Base-by-base conservation (phyloP, 2,329 filamentous ascomycete species). In the Fusarium tupiense region DNA sequence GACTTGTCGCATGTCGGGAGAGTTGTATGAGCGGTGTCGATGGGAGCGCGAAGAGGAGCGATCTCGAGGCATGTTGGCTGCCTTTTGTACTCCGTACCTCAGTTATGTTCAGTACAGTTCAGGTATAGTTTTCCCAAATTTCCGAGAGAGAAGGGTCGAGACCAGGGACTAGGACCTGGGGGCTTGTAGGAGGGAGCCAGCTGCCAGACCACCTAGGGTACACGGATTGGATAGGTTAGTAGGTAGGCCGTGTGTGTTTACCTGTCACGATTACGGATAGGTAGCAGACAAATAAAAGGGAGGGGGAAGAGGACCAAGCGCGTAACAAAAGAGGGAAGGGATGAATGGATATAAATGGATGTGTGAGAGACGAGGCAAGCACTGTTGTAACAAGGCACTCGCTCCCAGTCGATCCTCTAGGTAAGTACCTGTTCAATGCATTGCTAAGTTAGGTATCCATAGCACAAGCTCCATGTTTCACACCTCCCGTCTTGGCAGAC, bases 21-120 rank as follows among this genome's bases (percentile, higher is more conserved):
- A 54, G 54, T 73, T 64, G 37, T 62, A 60, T 49, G 73, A 68
- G 44, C 71, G 72, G 54, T 63, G 74, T 16, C 63, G 67, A 46
- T 69, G 59, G 20, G 76, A 69, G 31, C 74, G 75, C 41, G 69
- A 62, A n/a, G 71, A 69, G 38, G 75, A 76, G 37, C 40, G 71
- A 56, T 73, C 47, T 33, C 58, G 69, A 64, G 73, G 64, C 73
- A 75, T 76, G 43, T 44, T 54, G 54, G 35, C 22, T 43, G 24
- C 17, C 33, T 67, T 67, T 47, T 72, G 24, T 59, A 49, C 46
- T 41, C 40, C 20, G 46, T 49, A 50, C 14, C 20, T 38, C 46
- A 49, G 20, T 19, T 16, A 14, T 26, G 50, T 29, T 29, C 38
- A 26, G 19, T 16, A 41, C 29, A 50, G 33, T 53, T 37, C n/a